Evolutionary conservation across 73 alveolate species (phyloP).

Genomic region (Stentor roeselii): DNA sequence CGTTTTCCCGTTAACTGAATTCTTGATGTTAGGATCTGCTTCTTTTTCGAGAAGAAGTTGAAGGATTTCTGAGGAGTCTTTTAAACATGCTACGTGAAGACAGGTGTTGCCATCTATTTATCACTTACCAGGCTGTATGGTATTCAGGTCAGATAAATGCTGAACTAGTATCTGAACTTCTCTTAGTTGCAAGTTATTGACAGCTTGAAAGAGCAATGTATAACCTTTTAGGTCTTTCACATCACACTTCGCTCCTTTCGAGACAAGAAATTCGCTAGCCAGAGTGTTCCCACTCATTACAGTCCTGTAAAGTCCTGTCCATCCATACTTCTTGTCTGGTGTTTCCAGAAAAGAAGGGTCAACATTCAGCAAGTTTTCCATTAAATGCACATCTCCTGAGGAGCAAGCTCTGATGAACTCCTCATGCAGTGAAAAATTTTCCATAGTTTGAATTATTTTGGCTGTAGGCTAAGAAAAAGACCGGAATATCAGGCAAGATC

Average conservation of each 20-base stretch:
- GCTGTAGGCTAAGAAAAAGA: too few species aligned
- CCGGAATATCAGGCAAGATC: too few species aligned
- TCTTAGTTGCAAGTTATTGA: not conserved
- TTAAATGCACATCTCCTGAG: not conserved
- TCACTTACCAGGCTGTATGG: not conserved
- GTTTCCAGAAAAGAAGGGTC: not conserved
- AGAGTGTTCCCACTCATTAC: not conserved
- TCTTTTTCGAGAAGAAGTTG: not conserved
- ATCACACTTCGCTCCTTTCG: not conserved
- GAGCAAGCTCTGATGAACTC: not conserved
- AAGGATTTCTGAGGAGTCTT: not conserved
- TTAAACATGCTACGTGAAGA: not conserved
- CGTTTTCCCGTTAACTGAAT: not conserved
- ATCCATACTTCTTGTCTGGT: not conserved
- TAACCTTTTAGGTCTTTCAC: not conserved
- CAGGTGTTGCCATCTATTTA: not conserved
- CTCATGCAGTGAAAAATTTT: not conserved
- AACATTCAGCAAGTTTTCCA: not conserved
- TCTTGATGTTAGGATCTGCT: not conserved
- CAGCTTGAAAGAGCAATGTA: not conserved
- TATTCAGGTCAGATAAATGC: not conserved
- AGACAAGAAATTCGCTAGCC: not conserved
- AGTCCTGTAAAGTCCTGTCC: not conserved
- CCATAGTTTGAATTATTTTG: too few species aligned
- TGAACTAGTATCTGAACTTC: not conserved